Evolutionary conservation across 306 rosid species (phyloP).

Genomic region (Medicago ruthenica): DNA sequence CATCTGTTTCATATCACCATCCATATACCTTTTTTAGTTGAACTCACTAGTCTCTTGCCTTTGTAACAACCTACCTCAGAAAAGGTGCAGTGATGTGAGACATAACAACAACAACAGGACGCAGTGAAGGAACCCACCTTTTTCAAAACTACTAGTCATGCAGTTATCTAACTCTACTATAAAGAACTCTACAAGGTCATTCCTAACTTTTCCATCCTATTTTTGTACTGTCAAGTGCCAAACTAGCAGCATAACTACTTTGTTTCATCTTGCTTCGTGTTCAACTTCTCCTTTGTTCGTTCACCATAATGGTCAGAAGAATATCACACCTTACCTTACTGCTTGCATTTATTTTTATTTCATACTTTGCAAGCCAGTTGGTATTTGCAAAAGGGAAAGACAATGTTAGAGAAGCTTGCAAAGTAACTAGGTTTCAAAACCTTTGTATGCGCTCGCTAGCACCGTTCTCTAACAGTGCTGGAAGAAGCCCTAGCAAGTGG

Average conservation of each 20-base stretch:
- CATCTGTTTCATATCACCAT: constrained; percentile 38
- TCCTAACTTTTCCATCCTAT: constrained; percentile 22
- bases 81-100: constrained; percentile 18
- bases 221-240: background rate
- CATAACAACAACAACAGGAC: background rate
- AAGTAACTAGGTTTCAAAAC: constrained; percentile 55
- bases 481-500: constrained; percentile 66
- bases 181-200: constrained; percentile 22
- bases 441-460: constrained; percentile 60
- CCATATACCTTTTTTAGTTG: constrained; percentile 41
- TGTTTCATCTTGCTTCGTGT: constrained; percentile 20
- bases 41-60: constrained; percentile 44
- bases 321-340: constrained; percentile 10
- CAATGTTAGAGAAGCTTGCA: constrained; percentile 65
- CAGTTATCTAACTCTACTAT: constrained; percentile 16
- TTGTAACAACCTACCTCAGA: constrained; percentile 17
- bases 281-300: constrained; percentile 19
- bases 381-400: constrained; percentile 41
- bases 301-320: constrained; percentile 40
- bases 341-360: constrained; percentile 38
- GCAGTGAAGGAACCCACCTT: constrained; percentile 19
- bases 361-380: constrained; percentile 33
- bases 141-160: background rate
- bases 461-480: constrained; percentile 55
- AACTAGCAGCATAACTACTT: constrained; percentile 27